These are phyloP conservation scores for Hebeloma cylindrosporum DNA, from an alignment of 768 basidiomycete species.

Conservation along the genomic window DNA sequence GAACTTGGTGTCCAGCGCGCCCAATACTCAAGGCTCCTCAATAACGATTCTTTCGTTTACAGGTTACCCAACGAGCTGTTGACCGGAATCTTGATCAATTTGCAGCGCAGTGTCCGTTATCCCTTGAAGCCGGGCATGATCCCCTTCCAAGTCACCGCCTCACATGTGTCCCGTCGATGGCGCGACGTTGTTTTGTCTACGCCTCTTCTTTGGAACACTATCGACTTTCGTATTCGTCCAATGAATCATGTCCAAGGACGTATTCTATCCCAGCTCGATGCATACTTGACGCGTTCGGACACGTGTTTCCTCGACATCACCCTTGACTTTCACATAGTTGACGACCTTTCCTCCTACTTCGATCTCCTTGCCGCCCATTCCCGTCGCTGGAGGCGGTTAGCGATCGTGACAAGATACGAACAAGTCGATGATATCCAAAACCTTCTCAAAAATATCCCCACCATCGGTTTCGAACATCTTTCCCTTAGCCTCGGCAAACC, in stretches of 20 bases:
- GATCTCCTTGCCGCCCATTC: slow-evolving; percentile 34
- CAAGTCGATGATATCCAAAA: slow-evolving; percentile 27
- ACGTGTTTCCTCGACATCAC: slow-evolving; percentile 38
- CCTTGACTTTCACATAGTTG: slow-evolving; percentile 28
- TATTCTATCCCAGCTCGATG: slow-evolving; percentile 30
- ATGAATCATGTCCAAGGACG: slow-evolving; percentile 15
- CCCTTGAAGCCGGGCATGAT: slow-evolving; percentile 3
- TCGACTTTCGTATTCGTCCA: slow-evolving; percentile 32
- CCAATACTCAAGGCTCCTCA: slow-evolving; percentile 33
- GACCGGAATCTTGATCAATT: slow-evolving; percentile 36
- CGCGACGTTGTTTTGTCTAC: slow-evolving; percentile 38
- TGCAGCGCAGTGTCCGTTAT: slow-evolving; percentile 19
- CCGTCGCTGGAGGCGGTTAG: slow-evolving; percentile 39
- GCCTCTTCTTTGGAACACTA: slow-evolving; percentile 45
- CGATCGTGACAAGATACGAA: slow-evolving; percentile 27
- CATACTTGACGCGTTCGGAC: slow-evolving; percentile 38
- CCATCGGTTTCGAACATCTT: slow-evolving; percentile 39
- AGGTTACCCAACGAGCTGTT: slow-evolving; percentile 43
- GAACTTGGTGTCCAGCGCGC: slow-evolving; percentile 33
- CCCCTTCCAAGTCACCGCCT: slow-evolving; percentile 38
- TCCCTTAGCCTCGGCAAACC: slow-evolving; percentile 35
- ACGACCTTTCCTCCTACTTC: slow-evolving; percentile 28
- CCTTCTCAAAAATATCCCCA: slow-evolving; percentile 25
- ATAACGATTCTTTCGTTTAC: slow-evolving; percentile 33
- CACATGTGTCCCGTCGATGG: slow-evolving; percentile 49